Evolutionary conservation across 768 basidiomycete genomes (phyloP), one percentile per base, ranked within the genome.

Genomic region (Chalciporus chontae): DNA sequence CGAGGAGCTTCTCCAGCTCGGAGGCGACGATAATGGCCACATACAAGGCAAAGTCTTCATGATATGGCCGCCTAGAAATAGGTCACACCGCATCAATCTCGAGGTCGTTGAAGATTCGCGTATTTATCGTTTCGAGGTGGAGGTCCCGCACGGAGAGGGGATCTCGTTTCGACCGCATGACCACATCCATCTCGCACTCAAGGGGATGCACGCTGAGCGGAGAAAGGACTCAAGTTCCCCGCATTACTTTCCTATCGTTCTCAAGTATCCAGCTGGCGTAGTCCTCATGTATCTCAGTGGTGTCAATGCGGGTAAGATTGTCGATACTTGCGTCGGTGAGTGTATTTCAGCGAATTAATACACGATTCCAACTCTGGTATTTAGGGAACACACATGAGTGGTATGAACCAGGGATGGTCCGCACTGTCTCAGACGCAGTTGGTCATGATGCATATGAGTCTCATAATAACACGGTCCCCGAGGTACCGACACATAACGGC

Each of bases 131-230:
- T 72, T 78, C 51, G 72, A 75, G 23, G 69, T 77, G 36, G 58
- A 66, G 42, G 61, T 80, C 17, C 57, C 66, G 4, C 70, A 72
- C 40, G 47, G 45, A 19, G 45, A 61, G 8, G 55, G 65, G 19
- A 62, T 84, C 8, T 45, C 67, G 29, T 69, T 81, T 50, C 64
- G 69, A 32, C 64, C 75, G 6, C 63, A 67, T 3, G 76, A 80
- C 48, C 65, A 65, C 36, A 56, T 84, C 21, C 62, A 62, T n/a
- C 45, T 84, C n/a, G 70, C 76, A 15, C 69, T 83, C 17, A 74
- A 70, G 50, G 79, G 78, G 2, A 68, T 68, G 21, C 52, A 49
- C 23, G 50, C 80, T 18, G 66, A 67, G 32, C 65, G 40, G 34
- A 66, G 63, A 43, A 32, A 47, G 21, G 58, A 58, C 17, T 59